phyloP scores from a whole-genome alignment of 2,329 filamentous ascomycete genomes.

The Sclerotinia trifoliorum region DNA sequence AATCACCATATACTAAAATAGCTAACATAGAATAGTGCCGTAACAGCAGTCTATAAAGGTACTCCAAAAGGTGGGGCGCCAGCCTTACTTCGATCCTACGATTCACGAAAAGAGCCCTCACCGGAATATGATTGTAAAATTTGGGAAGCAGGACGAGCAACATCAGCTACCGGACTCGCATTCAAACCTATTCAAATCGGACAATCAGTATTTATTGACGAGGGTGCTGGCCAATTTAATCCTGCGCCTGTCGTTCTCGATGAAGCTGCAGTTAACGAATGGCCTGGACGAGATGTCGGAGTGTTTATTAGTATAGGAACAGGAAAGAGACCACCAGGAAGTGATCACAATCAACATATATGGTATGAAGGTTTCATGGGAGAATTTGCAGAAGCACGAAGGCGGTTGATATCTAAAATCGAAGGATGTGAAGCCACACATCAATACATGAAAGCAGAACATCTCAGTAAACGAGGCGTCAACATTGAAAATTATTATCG shows the following conservation, averaged over 20 bases:
- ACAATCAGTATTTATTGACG: constrained; percentile 90
- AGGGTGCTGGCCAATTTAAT: constrained; percentile 89
- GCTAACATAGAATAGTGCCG: constrained; percentile 59
- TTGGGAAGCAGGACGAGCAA: constrained; percentile 96
- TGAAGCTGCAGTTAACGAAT: constrained; percentile 88
- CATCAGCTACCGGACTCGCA: constrained; percentile 82
- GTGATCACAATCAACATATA: constrained; percentile 68
- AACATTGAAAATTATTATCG: constrained; percentile 90
- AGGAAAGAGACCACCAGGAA: constrained; percentile 71
- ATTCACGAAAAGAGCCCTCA: constrained; percentile 85
- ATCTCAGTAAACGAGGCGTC: constrained; percentile 73
- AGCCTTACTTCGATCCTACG: constrained; percentile 84
- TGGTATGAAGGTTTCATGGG: constrained; percentile 96
- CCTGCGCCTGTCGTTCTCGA: constrained; percentile 82
- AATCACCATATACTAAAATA: not conserved
- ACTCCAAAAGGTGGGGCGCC: constrained; percentile 66
- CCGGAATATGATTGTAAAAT: constrained; percentile 93
- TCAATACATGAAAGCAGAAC: constrained; percentile 76
- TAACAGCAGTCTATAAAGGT: constrained; percentile 88
- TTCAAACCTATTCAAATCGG: constrained; percentile 96
- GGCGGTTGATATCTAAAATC: constrained; percentile 84
- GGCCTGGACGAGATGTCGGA: constrained; percentile 89
- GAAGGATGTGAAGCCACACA: constrained; percentile 93
- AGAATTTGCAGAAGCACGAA: constrained; percentile 86
- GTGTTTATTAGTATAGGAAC: constrained; percentile 95